Evolutionary conservation across 2,329 filamentous ascomycete species (phyloP), one percentile per base, ranked within the genome.

Genomic region (Neopestalotiopsis rosae): DNA sequence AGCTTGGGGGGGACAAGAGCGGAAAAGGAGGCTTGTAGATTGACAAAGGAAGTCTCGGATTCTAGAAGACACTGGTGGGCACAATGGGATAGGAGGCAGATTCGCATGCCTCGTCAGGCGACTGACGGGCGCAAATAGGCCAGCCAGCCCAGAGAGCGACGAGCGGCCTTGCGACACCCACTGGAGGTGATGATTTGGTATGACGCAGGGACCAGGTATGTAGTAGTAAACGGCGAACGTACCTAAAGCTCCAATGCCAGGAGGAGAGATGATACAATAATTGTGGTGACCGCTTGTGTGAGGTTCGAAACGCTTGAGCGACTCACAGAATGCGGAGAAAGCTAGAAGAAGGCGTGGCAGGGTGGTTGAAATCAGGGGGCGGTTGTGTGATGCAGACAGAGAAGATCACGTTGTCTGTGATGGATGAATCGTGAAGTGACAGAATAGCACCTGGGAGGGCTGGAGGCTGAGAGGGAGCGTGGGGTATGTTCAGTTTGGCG

Each of bases 91-190:
- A 52, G 30, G 49, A 24, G 52, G 13, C 12, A 56, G 49, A 24
- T 20, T 28, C 64, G 32, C 59, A 57, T 38, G 32, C 13, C 57
- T 30, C 57, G 57, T n/a, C 57, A 14, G 42, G 40, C 45, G 34
- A 56, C 52, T 66, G 69, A 65, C 64, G 61, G 57, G 70, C 69
- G 67, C 67, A 72, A 66, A 67, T 65, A 66, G 45, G 45, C 20
- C 45, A 49, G 57, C 49, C 59, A 45, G 68, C 52, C 61, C 67
- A 68, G 49, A 42, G 63, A 61, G 57, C 9, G 40, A 38, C 28
- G 14, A 42, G 38, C 57, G 63, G 24, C 45, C 45, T 52, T 52
- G 45, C n/a, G 45, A 20, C 45, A 52, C 20, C 45, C 45, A 52
- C 45, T 52, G 45, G 17, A 52, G 59, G 62, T 67, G 66, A 40